phyloP scores from a whole-genome alignment of 108 stramenopile genomes.

The Schizochytrium sp. region DNA sequence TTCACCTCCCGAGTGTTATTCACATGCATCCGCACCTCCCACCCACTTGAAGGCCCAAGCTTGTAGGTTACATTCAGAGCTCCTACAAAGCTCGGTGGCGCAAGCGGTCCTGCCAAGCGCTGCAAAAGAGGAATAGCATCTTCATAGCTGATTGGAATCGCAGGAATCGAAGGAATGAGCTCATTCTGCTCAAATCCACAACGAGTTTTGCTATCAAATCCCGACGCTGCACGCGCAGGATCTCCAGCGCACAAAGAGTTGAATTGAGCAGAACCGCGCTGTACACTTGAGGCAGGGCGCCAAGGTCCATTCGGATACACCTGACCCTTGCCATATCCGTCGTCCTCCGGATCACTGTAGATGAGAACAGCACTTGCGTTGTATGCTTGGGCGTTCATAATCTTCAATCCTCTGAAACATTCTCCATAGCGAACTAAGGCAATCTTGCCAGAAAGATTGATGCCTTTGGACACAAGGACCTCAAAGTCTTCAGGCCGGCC shows the following conservation, averaged over 20 bases:
- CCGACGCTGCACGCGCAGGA: constrained; percentile 69
- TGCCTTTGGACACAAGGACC: constrained; percentile 69
- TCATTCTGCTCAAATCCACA: constrained; percentile 64
- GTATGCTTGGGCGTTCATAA: constrained; percentile 77
- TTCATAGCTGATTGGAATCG: constrained; percentile 76
- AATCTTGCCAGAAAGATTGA: constrained; percentile 73
- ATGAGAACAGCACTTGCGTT: constrained; percentile 76
- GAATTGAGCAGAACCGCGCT: constrained; percentile 80
- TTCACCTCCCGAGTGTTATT: constrained; percentile 69
- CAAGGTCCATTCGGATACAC: constrained; percentile 80
- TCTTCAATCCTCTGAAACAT: constrained; percentile 83
- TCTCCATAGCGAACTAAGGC: constrained; percentile 80
- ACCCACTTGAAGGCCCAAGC: constrained; percentile 72
- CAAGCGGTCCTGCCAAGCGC: constrained; percentile 72
- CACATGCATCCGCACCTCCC: constrained; percentile 62
- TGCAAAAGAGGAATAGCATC: constrained; percentile 77
- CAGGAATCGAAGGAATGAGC: constrained; percentile 77
- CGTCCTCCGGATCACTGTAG: constrained; percentile 78
- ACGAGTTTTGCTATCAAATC: constrained; percentile 66
- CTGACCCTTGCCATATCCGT: constrained; percentile 73
- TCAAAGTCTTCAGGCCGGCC: constrained; percentile 81
- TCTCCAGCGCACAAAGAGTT: constrained; percentile 79
- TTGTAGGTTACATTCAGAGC: constrained; percentile 72
- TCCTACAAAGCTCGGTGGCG: constrained; percentile 69
- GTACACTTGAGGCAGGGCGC: constrained; percentile 73